A percentile compares a stretch with the other conserved stretches of the same genome.
These are phyloP conservation scores for Chlorencoelia australis DNA, from an alignment of 2,329 filamentous ascomycete species.

Conservation along the genomic window DNA sequence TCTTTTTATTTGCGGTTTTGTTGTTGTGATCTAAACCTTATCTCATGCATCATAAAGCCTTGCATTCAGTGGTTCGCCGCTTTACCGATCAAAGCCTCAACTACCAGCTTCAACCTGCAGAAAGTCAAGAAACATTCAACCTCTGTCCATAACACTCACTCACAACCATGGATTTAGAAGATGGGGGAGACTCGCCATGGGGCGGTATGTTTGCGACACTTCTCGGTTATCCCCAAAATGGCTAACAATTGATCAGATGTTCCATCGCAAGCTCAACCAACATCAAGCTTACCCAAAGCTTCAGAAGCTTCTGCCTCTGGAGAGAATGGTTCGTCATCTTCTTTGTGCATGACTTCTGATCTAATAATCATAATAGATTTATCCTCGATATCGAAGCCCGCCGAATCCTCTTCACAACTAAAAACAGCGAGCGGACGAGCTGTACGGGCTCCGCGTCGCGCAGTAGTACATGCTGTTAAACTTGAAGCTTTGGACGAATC, in stretches of 20 bases:
- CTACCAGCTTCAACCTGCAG: no score
- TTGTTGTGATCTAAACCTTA: no score
- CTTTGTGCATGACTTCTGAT: not conserved
- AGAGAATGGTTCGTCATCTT: conserved; percentile 8
- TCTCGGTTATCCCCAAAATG: no score
- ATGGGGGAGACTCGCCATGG: conserved; percentile 36
- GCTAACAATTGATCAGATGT: conserved; percentile 27
- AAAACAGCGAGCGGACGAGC: conserved; percentile 20
- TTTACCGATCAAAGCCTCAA: no score
- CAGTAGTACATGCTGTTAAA: conserved; percentile 66
- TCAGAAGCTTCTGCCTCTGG: conserved; percentile 19
- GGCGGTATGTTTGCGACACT: conserved; percentile 34
- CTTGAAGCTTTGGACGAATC: conserved; percentile 68
- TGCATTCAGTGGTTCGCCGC: no score
- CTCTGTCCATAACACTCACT: conserved; percentile 8
- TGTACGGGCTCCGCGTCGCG: conserved; percentile 38
- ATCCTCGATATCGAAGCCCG: conserved; percentile 14
- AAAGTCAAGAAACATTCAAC: no score
- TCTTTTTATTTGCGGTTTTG: no score
- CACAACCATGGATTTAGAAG: conserved; percentile 33
- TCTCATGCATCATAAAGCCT: no score
- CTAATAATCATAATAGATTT: conserved; percentile 13
- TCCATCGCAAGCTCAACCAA: conserved; percentile 30
- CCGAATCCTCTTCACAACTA: conserved; percentile 3
- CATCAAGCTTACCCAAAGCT: conserved; percentile 18